Evolutionary conservation across 768 basidiomycete genomes (phyloP).

Genomic region (Termitomyces sp.): DNA sequence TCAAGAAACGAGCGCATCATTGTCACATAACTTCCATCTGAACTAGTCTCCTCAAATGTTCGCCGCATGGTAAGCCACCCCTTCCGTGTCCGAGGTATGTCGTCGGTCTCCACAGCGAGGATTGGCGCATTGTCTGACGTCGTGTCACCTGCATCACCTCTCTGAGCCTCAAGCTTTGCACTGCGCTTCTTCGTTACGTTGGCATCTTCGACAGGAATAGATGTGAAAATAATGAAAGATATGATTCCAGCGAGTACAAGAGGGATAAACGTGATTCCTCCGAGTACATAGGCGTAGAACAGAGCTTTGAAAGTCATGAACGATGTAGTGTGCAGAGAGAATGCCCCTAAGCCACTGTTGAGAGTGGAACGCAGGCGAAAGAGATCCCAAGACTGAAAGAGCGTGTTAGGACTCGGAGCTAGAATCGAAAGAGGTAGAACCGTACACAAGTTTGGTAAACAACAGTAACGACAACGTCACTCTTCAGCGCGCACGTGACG

Average conservation of each 20-base stretch:
- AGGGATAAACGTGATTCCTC: conserved; percentile 87
- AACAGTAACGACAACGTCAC: conserved; percentile 3
- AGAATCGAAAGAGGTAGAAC: background rate
- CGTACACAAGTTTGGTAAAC: background rate
- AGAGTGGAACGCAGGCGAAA: background rate
- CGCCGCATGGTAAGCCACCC: conserved; percentile 82
- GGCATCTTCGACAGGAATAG: conserved; percentile 65
- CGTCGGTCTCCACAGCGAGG: conserved; percentile 33
- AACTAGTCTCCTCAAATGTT: conserved; percentile 62
- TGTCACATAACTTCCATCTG: conserved; percentile 71
- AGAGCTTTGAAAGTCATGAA: conserved; percentile 65
- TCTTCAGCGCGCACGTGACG: background rate
- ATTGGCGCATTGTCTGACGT: conserved; percentile 16
- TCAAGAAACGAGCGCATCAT: conserved; percentile 77
- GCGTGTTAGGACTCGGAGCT: background rate
- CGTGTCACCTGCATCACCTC: conserved; percentile 22
- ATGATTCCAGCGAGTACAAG: conserved; percentile 55
- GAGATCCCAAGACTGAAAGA: background rate
- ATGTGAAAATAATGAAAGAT: conserved; percentile 73
- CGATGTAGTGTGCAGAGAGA: background rate
- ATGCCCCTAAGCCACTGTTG: conserved; percentile 1
- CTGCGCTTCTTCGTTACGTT: conserved; percentile 37
- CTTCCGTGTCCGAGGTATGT: conserved; percentile 60
- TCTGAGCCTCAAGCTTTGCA: conserved; percentile 19
- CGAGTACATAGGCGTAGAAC: conserved; percentile 81